These are phyloP conservation scores for Phialocephala subalpina DNA, from an alignment of 2,329 filamentous ascomycete species.

Conservation along the genomic window DNA sequence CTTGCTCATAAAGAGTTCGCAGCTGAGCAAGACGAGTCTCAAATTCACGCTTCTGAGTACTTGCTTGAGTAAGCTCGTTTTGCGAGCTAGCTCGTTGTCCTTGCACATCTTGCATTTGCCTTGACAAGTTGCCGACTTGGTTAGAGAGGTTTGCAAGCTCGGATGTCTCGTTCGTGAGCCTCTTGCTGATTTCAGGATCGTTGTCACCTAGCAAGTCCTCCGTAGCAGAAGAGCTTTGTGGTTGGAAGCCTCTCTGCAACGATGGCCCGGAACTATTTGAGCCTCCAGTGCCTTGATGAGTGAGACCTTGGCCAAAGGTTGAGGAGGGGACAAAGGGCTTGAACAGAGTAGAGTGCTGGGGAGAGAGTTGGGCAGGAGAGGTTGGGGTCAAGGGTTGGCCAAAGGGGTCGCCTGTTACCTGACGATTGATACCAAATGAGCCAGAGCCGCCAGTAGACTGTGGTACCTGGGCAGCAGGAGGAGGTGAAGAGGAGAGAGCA, in stretches of 20 bases:
- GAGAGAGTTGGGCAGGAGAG: conserved; percentile 38
- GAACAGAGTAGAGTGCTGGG: conserved; percentile 58
- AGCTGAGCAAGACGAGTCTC: conserved; percentile 89
- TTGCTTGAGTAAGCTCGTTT: conserved; percentile 82
- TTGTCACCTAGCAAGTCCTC: conserved; percentile 93
- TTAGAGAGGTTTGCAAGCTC: conserved; percentile 97
- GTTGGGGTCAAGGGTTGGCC: conserved; percentile 37
- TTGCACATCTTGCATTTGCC: conserved; percentile 94
- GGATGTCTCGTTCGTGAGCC: conserved; percentile 85
- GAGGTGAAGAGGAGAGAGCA: conserved; percentile 61
- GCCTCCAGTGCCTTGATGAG: conserved; percentile 76
- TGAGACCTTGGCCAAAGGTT: conserved; percentile 85
- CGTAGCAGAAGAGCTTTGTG: conserved; percentile 58
- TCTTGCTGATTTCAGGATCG: conserved; percentile 88
- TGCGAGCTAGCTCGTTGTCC: conserved; percentile 81
- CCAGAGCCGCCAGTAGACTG: conserved; percentile 79
- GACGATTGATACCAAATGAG: conserved; percentile 52
- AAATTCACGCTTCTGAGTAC: conserved; percentile 90
- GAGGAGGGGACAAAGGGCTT: conserved; percentile 94
- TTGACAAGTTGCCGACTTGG: conserved; percentile 89
- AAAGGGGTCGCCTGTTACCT: conserved; percentile 14
- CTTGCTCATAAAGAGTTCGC: conserved; percentile 88
- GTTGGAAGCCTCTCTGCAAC: conserved; percentile 47
- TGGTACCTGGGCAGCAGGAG: conserved; percentile 60
- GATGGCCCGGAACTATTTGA: conserved; percentile 48